A percentile compares a stretch with the other conserved stretches of the same genome.
Evolutionary conservation across 2,329 filamentous ascomycete genomes (phyloP).

Genomic region (Chrysoporthe cubensis): DNA sequence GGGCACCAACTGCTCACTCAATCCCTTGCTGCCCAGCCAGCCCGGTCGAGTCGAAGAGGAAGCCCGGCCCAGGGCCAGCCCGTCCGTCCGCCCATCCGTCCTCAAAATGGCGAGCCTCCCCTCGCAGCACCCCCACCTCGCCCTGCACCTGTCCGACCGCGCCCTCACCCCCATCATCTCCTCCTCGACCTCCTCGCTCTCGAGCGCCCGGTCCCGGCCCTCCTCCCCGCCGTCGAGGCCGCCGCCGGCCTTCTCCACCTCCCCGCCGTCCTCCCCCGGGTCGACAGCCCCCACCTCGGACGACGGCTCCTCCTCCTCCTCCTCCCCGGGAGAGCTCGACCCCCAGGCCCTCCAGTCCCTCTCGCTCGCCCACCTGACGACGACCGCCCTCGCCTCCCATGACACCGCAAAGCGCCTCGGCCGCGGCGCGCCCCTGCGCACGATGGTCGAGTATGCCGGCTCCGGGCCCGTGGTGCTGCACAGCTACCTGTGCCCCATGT

Average conservation of each 20-base stretch:
- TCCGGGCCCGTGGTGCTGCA: slow-evolving; percentile 45
- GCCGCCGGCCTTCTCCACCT: slow-evolving; percentile 21
- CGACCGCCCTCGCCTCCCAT: slow-evolving; percentile 56
- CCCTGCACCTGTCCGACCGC: slow-evolving; percentile 61
- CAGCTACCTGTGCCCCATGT: slow-evolving; percentile 30
- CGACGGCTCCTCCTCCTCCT: slow-evolving; percentile 9
- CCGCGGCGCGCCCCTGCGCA: slow-evolving; percentile 57
- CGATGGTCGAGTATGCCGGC: slow-evolving; percentile 60
- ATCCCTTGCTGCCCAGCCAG: background rate
- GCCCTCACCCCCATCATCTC: slow-evolving; percentile 62
- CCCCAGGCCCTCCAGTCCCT: slow-evolving; percentile 38
- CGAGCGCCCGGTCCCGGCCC: slow-evolving; percentile 38
- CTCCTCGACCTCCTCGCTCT: slow-evolving; percentile 43
- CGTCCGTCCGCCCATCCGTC: background rate
- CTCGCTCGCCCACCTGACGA: slow-evolving; percentile 57
- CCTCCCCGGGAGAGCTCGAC: slow-evolving; percentile 6
- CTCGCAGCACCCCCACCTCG: slow-evolving; percentile 56
- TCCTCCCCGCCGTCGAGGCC: slow-evolving; percentile 36
- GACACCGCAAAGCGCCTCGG: slow-evolving; percentile 57
- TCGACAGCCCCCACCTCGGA: background rate
- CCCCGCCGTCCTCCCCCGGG: slow-evolving; percentile 14
- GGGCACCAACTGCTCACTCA: background rate
- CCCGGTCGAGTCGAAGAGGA: background rate
- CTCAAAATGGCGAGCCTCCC: slow-evolving; percentile 44
- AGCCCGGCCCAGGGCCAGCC: too few relatives aligned